Percentiles rank a stretch among this genome's conserved stretches.
These are phyloP conservation scores for Corchorus capsularis DNA, from an alignment of 345 rosid species.

Conservation along the genomic window DNA sequence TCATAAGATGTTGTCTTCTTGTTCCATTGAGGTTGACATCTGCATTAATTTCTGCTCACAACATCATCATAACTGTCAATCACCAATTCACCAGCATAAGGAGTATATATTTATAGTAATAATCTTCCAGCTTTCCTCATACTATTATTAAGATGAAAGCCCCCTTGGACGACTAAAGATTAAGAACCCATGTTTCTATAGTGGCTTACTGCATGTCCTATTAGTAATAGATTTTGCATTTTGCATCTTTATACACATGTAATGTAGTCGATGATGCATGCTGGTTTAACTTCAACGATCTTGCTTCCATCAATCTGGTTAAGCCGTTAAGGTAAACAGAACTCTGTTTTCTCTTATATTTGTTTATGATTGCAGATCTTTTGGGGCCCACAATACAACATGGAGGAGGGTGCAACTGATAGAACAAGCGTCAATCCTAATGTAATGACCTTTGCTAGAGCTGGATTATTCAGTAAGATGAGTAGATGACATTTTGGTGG, in stretches of 20 bases:
- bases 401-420: slow-evolving; percentile 20
- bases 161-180: no score
- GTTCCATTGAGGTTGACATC: background rate
- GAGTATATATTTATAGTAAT: background rate
- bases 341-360: background rate
- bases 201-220: background rate
- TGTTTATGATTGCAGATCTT: background rate
- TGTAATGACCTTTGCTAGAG: slow-evolving; percentile 43
- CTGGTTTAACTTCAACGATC: background rate
- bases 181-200: no score
- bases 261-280: no score
- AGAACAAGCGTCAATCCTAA: slow-evolving; percentile 16
- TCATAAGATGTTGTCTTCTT: background rate
- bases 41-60: background rate
- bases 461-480: slow-evolving; percentile 39
- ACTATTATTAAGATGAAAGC: no score
- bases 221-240: background rate
- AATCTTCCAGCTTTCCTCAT: background rate
- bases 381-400: background rate
- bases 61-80: background rate
- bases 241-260: no score
- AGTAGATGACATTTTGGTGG: slow-evolving; percentile 66
- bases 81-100: background rate
- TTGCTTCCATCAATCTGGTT: background rate
- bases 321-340: background rate